These are phyloP conservation scores for Tuber calosporum DNA, from an alignment of 495 filamentous ascomycete species.

Conservation along the genomic window DNA sequence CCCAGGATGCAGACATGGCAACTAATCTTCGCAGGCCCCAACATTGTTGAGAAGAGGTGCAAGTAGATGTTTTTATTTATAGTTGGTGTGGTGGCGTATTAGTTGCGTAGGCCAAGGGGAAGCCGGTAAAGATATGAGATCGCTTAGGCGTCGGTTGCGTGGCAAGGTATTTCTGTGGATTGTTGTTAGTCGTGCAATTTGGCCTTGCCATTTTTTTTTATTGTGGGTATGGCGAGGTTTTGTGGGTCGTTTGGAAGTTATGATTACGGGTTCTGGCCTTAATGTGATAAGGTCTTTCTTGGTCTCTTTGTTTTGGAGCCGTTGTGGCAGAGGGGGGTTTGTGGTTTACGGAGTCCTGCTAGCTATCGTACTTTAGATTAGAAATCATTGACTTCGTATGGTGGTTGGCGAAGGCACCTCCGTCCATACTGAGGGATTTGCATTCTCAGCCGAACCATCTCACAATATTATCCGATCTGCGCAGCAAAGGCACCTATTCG, in stretches of 20 bases:
- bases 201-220: not conserved
- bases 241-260: not conserved
- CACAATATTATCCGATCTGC: not conserved
- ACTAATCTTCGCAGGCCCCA: slow-evolving; percentile 29
- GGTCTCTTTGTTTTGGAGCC: not conserved
- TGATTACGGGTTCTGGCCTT: not conserved
- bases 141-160: not conserved
- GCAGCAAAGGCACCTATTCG: not conserved
- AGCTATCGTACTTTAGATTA: not conserved
- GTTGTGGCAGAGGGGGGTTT: not conserved
- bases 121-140: not conserved
- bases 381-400: not conserved
- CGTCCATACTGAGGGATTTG: not conserved
- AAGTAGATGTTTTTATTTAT: slow-evolving; percentile 47
- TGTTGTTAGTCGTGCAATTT: not conserved
- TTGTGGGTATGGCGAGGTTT: not conserved
- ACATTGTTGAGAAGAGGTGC: slow-evolving; percentile 70
- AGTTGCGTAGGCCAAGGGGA: not conserved
- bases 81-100: not conserved
- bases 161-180: not conserved
- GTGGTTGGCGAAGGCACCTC: not conserved
- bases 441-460: not conserved
- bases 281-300: not conserved
- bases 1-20: not conserved
- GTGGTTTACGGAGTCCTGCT: not conserved